Evolutionary conservation across 257 asterid species (phyloP), one percentile per base, ranked within the genome.

Genomic region (Solanum tacnaense): DNA sequence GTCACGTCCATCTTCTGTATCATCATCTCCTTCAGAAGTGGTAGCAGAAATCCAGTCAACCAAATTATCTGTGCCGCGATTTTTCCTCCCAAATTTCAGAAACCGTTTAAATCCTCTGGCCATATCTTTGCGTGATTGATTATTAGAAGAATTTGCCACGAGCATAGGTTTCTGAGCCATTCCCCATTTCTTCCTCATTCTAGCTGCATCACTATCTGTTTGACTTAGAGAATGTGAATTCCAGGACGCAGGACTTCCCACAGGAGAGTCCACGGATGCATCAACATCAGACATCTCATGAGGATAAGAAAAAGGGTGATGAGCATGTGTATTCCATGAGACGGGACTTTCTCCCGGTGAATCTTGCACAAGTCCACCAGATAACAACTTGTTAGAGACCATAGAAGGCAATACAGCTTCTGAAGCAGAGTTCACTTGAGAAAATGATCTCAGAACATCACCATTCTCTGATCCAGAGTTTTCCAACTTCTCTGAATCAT

Each of bases 1-100:
- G 91, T 96, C 98, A 65, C 94, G 93, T 49, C 97, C 97, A 92
- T 96, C 99, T 92, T 96, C 98, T 9, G 94, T 89, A 89, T 96
- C 99, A 86, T 96, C 98, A 79, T 96, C 98, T 89, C 99, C 99
- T 92, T 96, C 99, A 76, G 99, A 96, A 86, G 99, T 96, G 84
- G 99, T 95, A 65, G 96, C 99, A 79, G 99, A 95, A 73, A 96
- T 92, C 99, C 99, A 96, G 88, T 96, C 99, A 88, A 91, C 98
- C 92, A 93, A 85, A 71, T 84, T 92, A 76, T 94, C 97, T 23
- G 98, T 91, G 86, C 98, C 98, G 86, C 95, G 98, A 85, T 83
- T 92, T 91, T 93, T 95, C 93, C 98, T 94, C 86, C 98, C 98
- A 83, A 96, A 96, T 89, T 96, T 93, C 84, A 96, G 88, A 72